Evolutionary conservation across 2,329 filamentous ascomycete species (phyloP).

Genomic region (Paecilomyces formosus): DNA sequence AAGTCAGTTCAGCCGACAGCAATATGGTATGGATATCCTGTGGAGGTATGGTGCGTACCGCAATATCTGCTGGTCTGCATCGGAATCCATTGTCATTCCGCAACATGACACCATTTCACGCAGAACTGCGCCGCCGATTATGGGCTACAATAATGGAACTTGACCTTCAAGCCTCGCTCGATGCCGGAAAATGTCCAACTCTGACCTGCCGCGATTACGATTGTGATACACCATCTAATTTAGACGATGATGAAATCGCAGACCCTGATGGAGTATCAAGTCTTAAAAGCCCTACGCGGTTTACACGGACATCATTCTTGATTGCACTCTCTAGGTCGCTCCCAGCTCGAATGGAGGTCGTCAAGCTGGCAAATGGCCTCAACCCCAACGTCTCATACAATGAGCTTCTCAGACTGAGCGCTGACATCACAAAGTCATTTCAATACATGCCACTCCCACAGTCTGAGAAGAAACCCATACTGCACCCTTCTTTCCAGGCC

Average conservation of each 20-base stretch:
- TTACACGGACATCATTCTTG: background rate
- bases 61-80: conserved; percentile 37
- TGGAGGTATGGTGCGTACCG: conserved; percentile 32
- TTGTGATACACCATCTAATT: background rate
- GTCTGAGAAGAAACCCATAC: background rate
- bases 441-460: background rate
- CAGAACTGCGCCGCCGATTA: conserved; percentile 37
- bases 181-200: conserved; percentile 19
- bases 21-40: conserved; percentile 29
- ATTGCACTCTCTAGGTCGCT: background rate
- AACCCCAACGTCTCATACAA: background rate
- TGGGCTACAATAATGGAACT: conserved; percentile 40
- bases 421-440: background rate
- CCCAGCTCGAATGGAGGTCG: background rate
- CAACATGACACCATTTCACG: conserved; percentile 31
- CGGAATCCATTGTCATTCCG: conserved; percentile 27
- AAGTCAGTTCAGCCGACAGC: conserved; percentile 21
- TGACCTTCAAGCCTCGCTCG: conserved; percentile 29
- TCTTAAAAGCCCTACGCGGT: background rate
- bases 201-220: background rate
- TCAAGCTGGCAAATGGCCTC: background rate
- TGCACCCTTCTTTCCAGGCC: conserved; percentile 13
- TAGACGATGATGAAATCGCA: background rate
- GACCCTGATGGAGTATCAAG: background rate
- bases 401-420: background rate